Evolutionary conservation across 106 monocot species (phyloP).

Genomic region (Triglochin maritima): DNA sequence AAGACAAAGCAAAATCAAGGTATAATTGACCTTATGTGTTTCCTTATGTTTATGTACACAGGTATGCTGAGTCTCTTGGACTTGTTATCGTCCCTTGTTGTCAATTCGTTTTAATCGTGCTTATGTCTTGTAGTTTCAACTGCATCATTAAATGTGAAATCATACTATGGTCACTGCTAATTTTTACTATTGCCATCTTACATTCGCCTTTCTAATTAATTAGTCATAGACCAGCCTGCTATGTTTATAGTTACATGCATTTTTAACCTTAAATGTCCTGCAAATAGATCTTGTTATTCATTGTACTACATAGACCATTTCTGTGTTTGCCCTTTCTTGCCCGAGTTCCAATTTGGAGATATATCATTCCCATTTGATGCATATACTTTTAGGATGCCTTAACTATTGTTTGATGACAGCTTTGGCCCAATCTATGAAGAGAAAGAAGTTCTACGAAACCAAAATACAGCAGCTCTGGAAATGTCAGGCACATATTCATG

Average conservation of each 20-base stretch:
- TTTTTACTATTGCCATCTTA: background rate
- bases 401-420: slow-evolving; percentile 15
- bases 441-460: slow-evolving; percentile 72
- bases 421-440: slow-evolving; percentile 61
- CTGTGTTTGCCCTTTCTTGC: slow-evolving; percentile 1
- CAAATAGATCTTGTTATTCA: background rate
- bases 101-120: background rate
- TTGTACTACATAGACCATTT: background rate
- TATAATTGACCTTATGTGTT: background rate
- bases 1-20: slow-evolving; percentile 44
- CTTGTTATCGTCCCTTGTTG: background rate
- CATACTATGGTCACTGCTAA: too few species aligned
- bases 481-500: slow-evolving; percentile 48
- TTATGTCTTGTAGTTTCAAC: background rate
- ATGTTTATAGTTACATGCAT: background rate
- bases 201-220: background rate
- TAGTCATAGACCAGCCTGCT: background rate
- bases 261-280: background rate
- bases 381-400: too few species aligned
- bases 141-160: too few species aligned
- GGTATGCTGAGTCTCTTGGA: too few species aligned
- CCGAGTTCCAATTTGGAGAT: too few species aligned
- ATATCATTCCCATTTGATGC: too few species aligned
- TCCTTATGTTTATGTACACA: background rate
- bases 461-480: slow-evolving; percentile 59